Evolutionary conservation across 2,329 filamentous ascomycete species (phyloP), one percentile per base, ranked within the genome.

Genomic region (Magnaporthiopsis rhizophila): DNA sequence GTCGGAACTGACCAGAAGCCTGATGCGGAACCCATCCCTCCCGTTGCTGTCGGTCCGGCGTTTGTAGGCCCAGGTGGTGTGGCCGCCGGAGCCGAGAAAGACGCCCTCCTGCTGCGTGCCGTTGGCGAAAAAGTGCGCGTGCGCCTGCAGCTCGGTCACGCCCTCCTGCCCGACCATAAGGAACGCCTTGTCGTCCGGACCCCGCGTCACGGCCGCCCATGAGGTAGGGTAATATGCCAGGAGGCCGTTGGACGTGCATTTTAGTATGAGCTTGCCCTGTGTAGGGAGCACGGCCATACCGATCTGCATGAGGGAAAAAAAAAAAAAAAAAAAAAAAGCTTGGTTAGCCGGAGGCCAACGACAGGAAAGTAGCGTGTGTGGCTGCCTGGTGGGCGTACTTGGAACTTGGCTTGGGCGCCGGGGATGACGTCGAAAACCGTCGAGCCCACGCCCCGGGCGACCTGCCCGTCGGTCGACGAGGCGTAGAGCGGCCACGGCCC

Each of bases 41-140:
- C 36, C 24, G 32, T n/a, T 4, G n/a, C 26, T 15, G 36, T 12
- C 24, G 13, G 4, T 21, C 36, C 18, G 38, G n/a, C 26, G 28
- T 26, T 24, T 30, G 60, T 50, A 62, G 6, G 60, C 60, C 60
- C 60, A 62, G 24, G 60, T 53, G n/a, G 60, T 62, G 5, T 21
- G 9, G 36, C 36, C 60, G 3, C 12, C 12, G 13, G 26, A 38
- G 36, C 60, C 60, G 24, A 62, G 38, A 4, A 62, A 62, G 11
- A 30, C n/a, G 26, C 60, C 60, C 36, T 38, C 36, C 26, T 53
- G 60, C 36, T 62, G 60, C 21, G 34, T 62, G 36, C 60, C 60
- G 60, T 62, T n/a, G 60, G 36, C 60, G 34, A 61, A 28, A 38
- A 62, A 30, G 38, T 62, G 60, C 2, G 24, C n/a, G 38, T 62